Evolutionary conservation across 345 rosid genomes (phyloP).

Genomic region (Arabis hirsuta): DNA sequence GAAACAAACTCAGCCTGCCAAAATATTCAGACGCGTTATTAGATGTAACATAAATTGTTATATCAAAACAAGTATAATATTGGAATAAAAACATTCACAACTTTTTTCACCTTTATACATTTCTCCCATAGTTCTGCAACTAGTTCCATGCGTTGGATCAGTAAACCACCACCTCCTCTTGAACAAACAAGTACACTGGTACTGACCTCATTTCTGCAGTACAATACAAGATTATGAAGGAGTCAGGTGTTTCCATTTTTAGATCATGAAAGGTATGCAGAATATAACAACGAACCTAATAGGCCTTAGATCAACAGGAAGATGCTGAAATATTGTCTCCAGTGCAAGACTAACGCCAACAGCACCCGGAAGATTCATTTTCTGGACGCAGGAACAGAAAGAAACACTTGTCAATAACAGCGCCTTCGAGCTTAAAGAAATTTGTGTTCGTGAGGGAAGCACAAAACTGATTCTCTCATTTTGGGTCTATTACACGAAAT

Average conservation of each 20-base stretch:
- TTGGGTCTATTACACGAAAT: background rate
- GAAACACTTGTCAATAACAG: background rate
- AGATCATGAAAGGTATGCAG: slow-evolving; percentile 15
- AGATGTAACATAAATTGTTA: slow-evolving; percentile 27
- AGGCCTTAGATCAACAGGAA: slow-evolving; percentile 66
- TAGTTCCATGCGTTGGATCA: slow-evolving; percentile 91
- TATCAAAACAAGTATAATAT: background rate
- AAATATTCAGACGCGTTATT: slow-evolving; percentile 25
- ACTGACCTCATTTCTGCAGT: slow-evolving; percentile 64
- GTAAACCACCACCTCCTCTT: slow-evolving; percentile 95
- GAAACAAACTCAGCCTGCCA: slow-evolving; percentile 89
- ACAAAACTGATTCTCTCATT: background rate
- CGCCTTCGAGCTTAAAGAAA: background rate
- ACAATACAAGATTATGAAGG: slow-evolving; percentile 25
- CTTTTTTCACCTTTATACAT: slow-evolving; percentile 71
- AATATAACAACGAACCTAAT: slow-evolving; percentile 54
- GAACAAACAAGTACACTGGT: slow-evolving; percentile 86
- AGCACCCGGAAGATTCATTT: slow-evolving; percentile 81
- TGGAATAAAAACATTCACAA: background rate
- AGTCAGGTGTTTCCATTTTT: slow-evolving; percentile 16
- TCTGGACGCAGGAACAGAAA: slow-evolving; percentile 50
- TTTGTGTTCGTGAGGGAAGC: background rate
- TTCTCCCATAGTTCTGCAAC: slow-evolving; percentile 87
- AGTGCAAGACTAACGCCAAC: slow-evolving; percentile 91
- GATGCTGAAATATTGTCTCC: slow-evolving; percentile 78